Evolutionary conservation across 495 filamentous ascomycete species (phyloP).

Genomic region (Neurospora sp.): DNA sequence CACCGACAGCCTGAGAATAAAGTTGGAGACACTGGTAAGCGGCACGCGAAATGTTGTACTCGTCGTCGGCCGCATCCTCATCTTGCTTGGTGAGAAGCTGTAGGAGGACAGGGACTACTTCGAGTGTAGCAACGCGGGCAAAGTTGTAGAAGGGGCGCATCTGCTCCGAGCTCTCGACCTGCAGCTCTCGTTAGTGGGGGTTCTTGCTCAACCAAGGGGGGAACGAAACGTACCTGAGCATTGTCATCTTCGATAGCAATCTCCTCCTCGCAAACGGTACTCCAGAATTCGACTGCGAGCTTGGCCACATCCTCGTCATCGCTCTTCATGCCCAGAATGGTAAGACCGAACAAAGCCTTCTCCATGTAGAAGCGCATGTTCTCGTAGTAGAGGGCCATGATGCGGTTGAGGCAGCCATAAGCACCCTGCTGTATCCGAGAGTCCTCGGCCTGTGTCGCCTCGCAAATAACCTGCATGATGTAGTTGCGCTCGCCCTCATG

Average conservation of each 20-base stretch:
- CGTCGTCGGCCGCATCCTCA: constrained; percentile 90
- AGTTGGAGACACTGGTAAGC: constrained; percentile 95
- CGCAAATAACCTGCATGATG: constrained; percentile 99
- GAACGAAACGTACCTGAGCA: constrained; percentile 50
- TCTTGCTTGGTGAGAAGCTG: constrained; percentile 90
- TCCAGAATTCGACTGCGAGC: constrained; percentile 98
- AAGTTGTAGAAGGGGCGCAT: constrained; percentile 88
- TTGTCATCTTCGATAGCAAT: constrained; percentile 97
- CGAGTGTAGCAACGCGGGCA: constrained; percentile 73
- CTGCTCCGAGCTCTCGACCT: constrained; percentile 62
- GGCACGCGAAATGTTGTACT: constrained; percentile 92
- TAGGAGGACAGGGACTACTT: constrained; percentile 87
- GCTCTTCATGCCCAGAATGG: constrained; percentile 98
- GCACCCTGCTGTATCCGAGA: constrained; percentile 85
- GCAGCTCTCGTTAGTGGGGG: constrained; percentile 12
- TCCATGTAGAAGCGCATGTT: constrained; percentile 99
- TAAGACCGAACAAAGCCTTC: constrained; percentile 95
- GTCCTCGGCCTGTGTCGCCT: constrained; percentile 89
- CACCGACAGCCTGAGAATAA: constrained; percentile 82
- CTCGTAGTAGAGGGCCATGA: constrained; percentile 97
- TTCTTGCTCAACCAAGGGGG: neutral
- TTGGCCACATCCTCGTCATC: constrained; percentile 96
- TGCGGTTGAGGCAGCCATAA: constrained; percentile 93
- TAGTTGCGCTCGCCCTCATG: constrained; percentile 98
- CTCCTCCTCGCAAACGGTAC: constrained; percentile 97